Evolutionary conservation across 305 asterid genomes (phyloP), one percentile per base, ranked within the genome.

Genomic region (Solanum aculeatissimum): DNA sequence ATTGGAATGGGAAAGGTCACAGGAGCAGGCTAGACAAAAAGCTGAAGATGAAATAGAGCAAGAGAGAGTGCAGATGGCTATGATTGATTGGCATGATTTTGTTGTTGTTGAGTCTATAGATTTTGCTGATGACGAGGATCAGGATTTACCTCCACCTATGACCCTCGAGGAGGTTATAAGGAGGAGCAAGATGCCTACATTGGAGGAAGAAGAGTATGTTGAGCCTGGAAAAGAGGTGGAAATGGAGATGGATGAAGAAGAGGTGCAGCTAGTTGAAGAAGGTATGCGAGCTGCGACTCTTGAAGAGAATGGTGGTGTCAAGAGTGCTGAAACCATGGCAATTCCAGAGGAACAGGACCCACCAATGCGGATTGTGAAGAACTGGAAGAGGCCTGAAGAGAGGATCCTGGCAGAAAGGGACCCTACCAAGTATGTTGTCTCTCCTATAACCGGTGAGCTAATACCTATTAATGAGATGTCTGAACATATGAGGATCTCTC

Each of bases 201-300:
- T 87, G 90, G 96, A 92, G 80, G 92, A 90, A 79, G 98, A 92
- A 21, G 98, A 94, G 60, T 70, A 84, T 75, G 88, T 89, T 83
- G 98, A 95, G 91, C 94, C 93, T 85, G 95, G 94, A 54, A 95
- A 95, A 91, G 99, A 94, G 84, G 95, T 94, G 2, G 98, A 94
- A 86, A 95, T 94, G 98, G 98, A 94, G 71, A 95, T 95, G 98
- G 98, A 95, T 68, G 98, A 94, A 88, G 98, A 95, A 86, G 98
- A 95, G 91, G 94, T 92, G 74, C 93, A 93, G 88, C 91, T 95
- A 85, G 98, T 94, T 58, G 97, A 94, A 91, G 98, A 95, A 85
- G 98, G 98, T 77, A 92, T 96, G 97, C 87, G 88, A 89, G 98
- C 94, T 21, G 94, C 98, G 84, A 93, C 85, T 86, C 93, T 96